Conservation (phyloP, 306 rosid species). For the Gastrolobium villosum region DNA sequence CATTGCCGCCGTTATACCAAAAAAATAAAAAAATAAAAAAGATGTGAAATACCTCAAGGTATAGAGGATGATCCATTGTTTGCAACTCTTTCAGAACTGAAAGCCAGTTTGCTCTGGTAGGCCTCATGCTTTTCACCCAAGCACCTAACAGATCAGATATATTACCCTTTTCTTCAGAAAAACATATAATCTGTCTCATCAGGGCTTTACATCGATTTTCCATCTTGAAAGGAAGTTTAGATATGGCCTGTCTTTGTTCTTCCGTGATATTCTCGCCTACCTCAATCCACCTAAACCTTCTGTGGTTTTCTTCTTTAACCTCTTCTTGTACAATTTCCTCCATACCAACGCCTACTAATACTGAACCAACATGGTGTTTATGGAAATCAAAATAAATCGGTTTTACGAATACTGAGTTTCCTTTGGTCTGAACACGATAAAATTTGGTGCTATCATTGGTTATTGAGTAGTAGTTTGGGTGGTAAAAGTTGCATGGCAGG, state of each 20-base stretch:
- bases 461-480: conserved; percentile 48
- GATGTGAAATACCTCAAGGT: conserved; percentile 65
- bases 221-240: conserved; percentile 73
- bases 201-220: conserved; percentile 77
- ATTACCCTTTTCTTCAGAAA: conserved; percentile 58
- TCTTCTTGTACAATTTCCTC: conserved; percentile 51
- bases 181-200: conserved; percentile 89
- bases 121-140: conserved; percentile 88
- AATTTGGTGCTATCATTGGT: conserved; percentile 43
- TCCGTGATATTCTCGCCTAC: conserved; percentile 56
- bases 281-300: conserved; percentile 71
- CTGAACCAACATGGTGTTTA: conserved; percentile 46
- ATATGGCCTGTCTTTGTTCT: conserved; percentile 66
- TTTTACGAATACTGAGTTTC: conserved; percentile 27
- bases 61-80: conserved; percentile 67
- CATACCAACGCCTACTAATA: conserved; percentile 40
- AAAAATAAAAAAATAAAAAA: not conserved
- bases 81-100: conserved; percentile 76
- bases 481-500: conserved; percentile 37
- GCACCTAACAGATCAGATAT: conserved; percentile 66
- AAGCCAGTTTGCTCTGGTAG: conserved; percentile 90
- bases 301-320: conserved; percentile 46
- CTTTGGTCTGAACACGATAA: conserved; percentile 2
- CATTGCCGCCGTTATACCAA: not conserved
- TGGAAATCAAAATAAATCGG: conserved; percentile 38